Conservation (phyloP, 495 filamentous ascomycete genomes). For the Talaromyces stipitatus region DNA sequence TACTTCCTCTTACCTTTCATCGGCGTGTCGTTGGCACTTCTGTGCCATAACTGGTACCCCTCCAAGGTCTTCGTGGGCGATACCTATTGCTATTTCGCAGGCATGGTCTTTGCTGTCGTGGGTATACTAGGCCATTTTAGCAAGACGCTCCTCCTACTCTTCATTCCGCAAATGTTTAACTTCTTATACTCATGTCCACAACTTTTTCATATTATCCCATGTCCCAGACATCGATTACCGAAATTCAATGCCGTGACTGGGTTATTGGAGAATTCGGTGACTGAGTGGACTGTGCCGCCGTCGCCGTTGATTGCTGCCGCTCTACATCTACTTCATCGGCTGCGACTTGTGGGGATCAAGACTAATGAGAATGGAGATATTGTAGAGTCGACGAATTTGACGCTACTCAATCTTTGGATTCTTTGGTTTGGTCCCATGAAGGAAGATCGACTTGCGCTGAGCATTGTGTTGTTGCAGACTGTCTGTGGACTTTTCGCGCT, state of each 20-base stretch:
- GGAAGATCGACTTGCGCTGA: constrained; percentile 73
- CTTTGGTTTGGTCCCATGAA: constrained; percentile 91
- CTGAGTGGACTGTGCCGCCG: constrained; percentile 69
- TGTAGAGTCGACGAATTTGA: constrained; percentile 80
- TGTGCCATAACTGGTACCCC: constrained; percentile 93
- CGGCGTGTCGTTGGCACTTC: constrained; percentile 80
- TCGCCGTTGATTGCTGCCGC: constrained; percentile 47
- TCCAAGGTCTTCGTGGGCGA: constrained; percentile 94
- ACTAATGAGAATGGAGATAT: constrained; percentile 61
- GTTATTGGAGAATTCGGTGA: constrained; percentile 74
- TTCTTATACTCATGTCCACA: constrained; percentile 90
- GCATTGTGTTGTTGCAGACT: constrained; percentile 67
- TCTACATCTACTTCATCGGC: constrained; percentile 54
- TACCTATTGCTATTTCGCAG: constrained; percentile 98
- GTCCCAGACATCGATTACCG: constrained; percentile 85
- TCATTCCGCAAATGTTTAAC: constrained; percentile 94
- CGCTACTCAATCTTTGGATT: constrained; percentile 89
- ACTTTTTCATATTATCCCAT: constrained; percentile 80
- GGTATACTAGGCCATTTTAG: constrained; percentile 95
- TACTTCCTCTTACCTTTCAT: constrained; percentile 92
- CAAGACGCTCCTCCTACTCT: constrained; percentile 86
- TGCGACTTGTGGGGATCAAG: constrained; percentile 58
- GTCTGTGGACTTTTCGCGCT: constrained; percentile 70
- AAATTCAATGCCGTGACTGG: constrained; percentile 79
- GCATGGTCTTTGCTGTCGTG: constrained; percentile 97